Evolutionary conservation across 257 asterid species (phyloP).

Genomic region (Verbascum thapsus): DNA sequence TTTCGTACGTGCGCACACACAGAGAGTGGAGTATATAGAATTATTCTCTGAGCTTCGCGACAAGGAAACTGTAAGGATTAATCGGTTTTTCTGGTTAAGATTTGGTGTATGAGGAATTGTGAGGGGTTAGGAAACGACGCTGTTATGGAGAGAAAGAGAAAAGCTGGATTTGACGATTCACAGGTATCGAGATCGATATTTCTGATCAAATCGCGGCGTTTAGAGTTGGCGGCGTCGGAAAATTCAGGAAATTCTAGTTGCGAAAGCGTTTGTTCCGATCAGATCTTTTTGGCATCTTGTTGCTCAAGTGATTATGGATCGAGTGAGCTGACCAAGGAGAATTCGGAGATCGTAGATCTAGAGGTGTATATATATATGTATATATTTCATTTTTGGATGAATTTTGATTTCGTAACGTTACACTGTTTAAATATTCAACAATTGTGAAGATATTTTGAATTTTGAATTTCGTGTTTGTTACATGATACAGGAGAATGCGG

Average conservation of each 20-base stretch:
- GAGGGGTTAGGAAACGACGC: slow-evolving; percentile 34
- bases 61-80: neutral
- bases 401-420: slow-evolving; percentile 11
- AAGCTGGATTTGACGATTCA: slow-evolving; percentile 35
- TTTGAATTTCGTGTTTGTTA: slow-evolving; percentile 42
- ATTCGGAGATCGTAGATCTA: slow-evolving; percentile 56
- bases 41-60: slow-evolving; percentile 8
- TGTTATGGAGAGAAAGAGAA: slow-evolving; percentile 47
- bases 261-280: slow-evolving; percentile 36
- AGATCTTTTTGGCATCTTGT: slow-evolving; percentile 41
- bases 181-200: slow-evolving; percentile 31
- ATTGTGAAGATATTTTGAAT: slow-evolving; percentile 24
- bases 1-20: slow-evolving; percentile 39
- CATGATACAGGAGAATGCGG: slow-evolving; percentile 38
- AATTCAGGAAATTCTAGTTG: slow-evolving; percentile 36
- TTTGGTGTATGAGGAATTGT: slow-evolving; percentile 30
- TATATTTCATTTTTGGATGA: neutral
- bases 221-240: slow-evolving; percentile 30
- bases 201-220: slow-evolving; percentile 47
- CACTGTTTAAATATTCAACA: slow-evolving; percentile 17
- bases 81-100: too few species aligned
- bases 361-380: slow-evolving; percentile 41
- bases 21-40: slow-evolving; percentile 20
- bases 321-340: slow-evolving; percentile 33
- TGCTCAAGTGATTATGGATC: slow-evolving; percentile 56